A percentile compares a stretch with the other conserved stretches of the same genome.
phyloP scores from a whole-genome alignment of 2,329 filamentous ascomycete genomes.

The Epichloe gansuensis region DNA sequence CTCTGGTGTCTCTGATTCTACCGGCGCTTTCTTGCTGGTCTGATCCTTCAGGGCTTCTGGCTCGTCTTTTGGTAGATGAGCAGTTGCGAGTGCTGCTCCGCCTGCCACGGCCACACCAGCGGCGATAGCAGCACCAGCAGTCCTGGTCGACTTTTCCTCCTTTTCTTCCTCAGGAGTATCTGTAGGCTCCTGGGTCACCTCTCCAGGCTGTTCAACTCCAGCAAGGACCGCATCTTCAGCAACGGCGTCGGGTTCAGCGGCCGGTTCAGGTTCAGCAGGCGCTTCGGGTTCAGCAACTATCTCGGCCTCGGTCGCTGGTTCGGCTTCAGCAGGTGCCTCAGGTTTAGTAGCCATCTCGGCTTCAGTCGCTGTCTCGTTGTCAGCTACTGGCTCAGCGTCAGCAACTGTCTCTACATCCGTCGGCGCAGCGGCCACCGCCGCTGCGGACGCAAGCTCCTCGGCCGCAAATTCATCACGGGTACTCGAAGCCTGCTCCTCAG shows the following conservation, averaged over 20 bases:
- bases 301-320: not conserved
- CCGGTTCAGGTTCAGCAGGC: not conserved
- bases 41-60: not conserved
- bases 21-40: not conserved
- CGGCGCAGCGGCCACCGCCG: not conserved
- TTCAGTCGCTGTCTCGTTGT: not conserved
- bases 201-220: not conserved
- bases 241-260: not conserved
- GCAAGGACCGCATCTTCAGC: not conserved
- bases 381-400: not conserved
- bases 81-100: constrained; percentile 4
- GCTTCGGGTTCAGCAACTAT: not conserved
- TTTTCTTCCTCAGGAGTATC: not conserved
- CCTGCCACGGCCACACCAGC: not conserved
- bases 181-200: not conserved
- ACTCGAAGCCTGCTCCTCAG: not conserved
- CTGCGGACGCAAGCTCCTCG: not conserved
- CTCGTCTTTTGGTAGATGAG: not conserved
- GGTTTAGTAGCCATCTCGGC: not conserved
- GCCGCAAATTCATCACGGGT: not conserved
- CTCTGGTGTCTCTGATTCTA: constrained; percentile 15
- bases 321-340: not conserved
- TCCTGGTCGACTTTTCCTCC: constrained; percentile 1
- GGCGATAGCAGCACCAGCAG: not conserved
- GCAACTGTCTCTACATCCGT: not conserved